Conservation (phyloP, 1,139 yeast species). For the Yamadazyma triangularis region DNA sequence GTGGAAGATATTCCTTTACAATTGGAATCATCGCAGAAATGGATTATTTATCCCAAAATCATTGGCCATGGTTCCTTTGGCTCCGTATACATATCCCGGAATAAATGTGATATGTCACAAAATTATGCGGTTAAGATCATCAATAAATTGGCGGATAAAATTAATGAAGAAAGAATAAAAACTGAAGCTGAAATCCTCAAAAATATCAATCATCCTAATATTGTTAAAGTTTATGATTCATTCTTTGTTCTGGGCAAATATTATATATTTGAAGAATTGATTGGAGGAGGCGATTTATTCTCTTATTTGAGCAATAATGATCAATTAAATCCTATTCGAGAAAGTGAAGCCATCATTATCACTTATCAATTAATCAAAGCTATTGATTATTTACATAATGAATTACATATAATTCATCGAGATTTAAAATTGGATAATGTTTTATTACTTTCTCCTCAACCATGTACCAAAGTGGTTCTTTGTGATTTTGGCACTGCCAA, state of each 20-base stretch:
- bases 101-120: slow-evolving; percentile 7
- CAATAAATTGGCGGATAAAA: slow-evolving; percentile 15
- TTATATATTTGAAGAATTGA: slow-evolving; percentile 48
- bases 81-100: slow-evolving; percentile 33
- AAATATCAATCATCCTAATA: slow-evolving; percentile 39
- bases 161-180: slow-evolving; percentile 7
- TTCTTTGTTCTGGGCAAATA: slow-evolving; percentile 30
- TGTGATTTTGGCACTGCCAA: slow-evolving; percentile 71
- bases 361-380: slow-evolving; percentile 54
- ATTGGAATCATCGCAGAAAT: slow-evolving; percentile 18
- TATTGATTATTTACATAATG: slow-evolving; percentile 45
- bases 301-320: slow-evolving; percentile 50
- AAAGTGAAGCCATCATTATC: slow-evolving; percentile 51
- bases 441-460: slow-evolving; percentile 46
- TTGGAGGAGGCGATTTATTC: slow-evolving; percentile 64
- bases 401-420: slow-evolving; percentile 15
- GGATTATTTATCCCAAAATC: slow-evolving; percentile 40
- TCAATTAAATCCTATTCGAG: slow-evolving; percentile 39
- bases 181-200: slow-evolving; percentile 41
- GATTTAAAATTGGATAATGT: slow-evolving; percentile 50
- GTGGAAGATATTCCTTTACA: no score
- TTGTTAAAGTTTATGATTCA: slow-evolving; percentile 39
- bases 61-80: slow-evolving; percentile 66
- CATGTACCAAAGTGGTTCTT: slow-evolving; percentile 46
- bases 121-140: slow-evolving; percentile 53